Percentiles rank a stretch among this genome's conserved stretches.
Conservation (phyloP, 225 moss, liverwort and hornwort species). For the Sphagnum tenellum region DNA sequence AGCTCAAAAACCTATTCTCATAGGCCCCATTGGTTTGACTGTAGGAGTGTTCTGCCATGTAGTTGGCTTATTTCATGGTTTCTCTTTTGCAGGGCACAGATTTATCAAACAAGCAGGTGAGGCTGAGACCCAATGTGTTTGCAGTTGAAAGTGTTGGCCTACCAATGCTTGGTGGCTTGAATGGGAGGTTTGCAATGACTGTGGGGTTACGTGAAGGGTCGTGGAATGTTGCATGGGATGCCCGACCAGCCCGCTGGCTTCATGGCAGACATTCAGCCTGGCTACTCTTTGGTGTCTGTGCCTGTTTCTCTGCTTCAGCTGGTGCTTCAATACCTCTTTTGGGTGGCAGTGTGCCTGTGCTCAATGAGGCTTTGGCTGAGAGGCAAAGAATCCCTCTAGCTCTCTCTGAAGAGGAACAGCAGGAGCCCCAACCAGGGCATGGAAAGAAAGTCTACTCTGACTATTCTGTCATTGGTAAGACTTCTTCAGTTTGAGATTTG, state of each 20-base stretch:
- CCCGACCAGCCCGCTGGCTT: conserved; percentile 86
- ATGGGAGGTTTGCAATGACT: conserved; percentile 62
- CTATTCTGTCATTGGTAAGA: conserved; percentile 73
- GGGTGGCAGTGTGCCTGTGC: conserved; percentile 21
- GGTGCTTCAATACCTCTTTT: conserved; percentile 41
- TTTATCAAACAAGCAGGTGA: conserved; percentile 20
- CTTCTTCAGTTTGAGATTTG: background rate
- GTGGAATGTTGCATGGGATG: conserved; percentile 90
- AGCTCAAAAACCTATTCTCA: too few species aligned
- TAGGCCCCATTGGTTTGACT: too few species aligned
- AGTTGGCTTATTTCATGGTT: background rate
- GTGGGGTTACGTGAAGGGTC: conserved; percentile 80
- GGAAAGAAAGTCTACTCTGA: conserved; percentile 73
- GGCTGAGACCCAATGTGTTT: conserved; percentile 22
- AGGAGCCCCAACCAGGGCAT: conserved; percentile 51
- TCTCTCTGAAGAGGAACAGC: conserved; percentile 24
- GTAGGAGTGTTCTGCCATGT: too few species aligned
- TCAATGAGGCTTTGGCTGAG: conserved; percentile 44
- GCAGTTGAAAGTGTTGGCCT: conserved; percentile 28
- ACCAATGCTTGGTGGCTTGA: conserved; percentile 45
- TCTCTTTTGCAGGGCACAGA: conserved; percentile 24
- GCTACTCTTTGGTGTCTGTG: conserved; percentile 82
- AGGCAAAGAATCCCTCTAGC: conserved; percentile 20
- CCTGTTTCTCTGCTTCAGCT: conserved; percentile 49
- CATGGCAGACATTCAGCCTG: conserved; percentile 89